Conservation (phyloP, 306 rosid genomes). For the Cicer arietinum region DNA sequence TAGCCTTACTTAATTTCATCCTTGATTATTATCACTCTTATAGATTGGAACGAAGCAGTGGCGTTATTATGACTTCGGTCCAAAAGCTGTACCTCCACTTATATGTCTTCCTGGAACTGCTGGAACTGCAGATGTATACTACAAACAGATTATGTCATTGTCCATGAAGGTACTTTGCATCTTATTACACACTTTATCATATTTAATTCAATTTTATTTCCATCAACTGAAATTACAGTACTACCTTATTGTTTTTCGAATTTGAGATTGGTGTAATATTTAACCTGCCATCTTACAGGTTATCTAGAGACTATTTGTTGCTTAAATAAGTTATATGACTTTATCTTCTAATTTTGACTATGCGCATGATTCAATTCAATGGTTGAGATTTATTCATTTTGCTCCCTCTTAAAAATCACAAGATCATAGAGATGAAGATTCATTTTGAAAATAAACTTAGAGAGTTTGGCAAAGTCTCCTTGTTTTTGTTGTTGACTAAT, state of each 20-base stretch:
- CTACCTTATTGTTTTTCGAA: neutral
- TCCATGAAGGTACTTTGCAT: slow-evolving; percentile 75
- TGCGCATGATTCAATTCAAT: neutral
- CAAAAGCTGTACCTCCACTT: slow-evolving; percentile 92
- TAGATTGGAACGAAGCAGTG: slow-evolving; percentile 97
- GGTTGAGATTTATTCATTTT: slow-evolving; percentile 1
- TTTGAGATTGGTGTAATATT: neutral
- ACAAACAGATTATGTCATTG: slow-evolving; percentile 93
- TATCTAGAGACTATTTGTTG: neutral
- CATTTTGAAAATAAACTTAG: too few relatives aligned
- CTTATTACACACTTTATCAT: slow-evolving; percentile 7
- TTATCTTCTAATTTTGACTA: neutral
- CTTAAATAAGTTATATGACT: neutral
- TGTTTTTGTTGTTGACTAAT: neutral
- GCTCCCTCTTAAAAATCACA: too few relatives aligned
- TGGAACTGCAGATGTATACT: slow-evolving; percentile 95
- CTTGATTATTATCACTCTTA: slow-evolving; percentile 5
- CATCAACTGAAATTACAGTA: neutral
- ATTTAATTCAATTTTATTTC: slow-evolving; percentile 11
- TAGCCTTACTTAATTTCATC: neutral
- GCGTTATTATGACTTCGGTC: slow-evolving; percentile 98
- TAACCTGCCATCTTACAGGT: neutral
- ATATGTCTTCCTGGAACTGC: slow-evolving; percentile 98
- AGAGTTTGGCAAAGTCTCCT: neutral
- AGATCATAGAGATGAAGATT: too few relatives aligned